phyloP scores from a whole-genome alignment of 305 asterid species.

The Ajuga reptans region DNA sequence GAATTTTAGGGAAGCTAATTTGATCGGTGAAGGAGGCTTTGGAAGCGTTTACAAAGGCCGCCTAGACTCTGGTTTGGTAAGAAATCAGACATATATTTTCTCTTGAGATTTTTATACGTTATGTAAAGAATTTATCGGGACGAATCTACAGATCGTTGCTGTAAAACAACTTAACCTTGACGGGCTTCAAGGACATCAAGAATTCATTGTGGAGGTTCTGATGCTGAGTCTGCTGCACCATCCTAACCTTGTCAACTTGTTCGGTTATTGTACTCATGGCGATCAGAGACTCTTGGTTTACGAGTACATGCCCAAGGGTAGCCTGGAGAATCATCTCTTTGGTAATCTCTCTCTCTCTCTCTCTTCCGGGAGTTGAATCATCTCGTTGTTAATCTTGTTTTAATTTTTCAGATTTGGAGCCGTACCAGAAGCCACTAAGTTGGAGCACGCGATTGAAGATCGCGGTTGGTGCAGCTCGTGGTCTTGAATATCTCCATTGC shows the following conservation, averaged over 20 bases:
- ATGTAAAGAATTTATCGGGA: neutral
- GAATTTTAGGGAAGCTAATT: slow-evolving; percentile 56
- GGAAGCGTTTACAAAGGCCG: slow-evolving; percentile 74
- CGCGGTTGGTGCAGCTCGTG: slow-evolving; percentile 76
- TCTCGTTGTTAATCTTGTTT: too few species aligned
- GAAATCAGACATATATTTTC: neutral
- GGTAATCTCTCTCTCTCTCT: slow-evolving; percentile 30
- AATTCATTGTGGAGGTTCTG: slow-evolving; percentile 77
- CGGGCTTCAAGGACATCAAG: slow-evolving; percentile 84
- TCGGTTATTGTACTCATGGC: slow-evolving; percentile 76
- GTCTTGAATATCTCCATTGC: slow-evolving; percentile 73
- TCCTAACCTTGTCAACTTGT: slow-evolving; percentile 68
- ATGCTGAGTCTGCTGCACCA: slow-evolving; percentile 78
- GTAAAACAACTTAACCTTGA: slow-evolving; percentile 76
- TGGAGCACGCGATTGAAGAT: slow-evolving; percentile 75
- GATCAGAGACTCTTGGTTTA: slow-evolving; percentile 84
- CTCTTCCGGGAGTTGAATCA: neutral
- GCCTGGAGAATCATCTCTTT: slow-evolving; percentile 81
- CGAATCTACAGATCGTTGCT: slow-evolving; percentile 50
- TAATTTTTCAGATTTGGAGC: slow-evolving; percentile 37
- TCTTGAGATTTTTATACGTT: too few species aligned
- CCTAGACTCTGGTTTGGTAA: slow-evolving; percentile 45
- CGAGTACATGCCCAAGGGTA: slow-evolving; percentile 80
- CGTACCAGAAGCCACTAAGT: slow-evolving; percentile 50
- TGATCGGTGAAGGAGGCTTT: slow-evolving; percentile 88